These are phyloP conservation scores for Schizothecium vesticola DNA, from an alignment of 495 filamentous ascomycete genomes.

Conservation along the genomic window DNA sequence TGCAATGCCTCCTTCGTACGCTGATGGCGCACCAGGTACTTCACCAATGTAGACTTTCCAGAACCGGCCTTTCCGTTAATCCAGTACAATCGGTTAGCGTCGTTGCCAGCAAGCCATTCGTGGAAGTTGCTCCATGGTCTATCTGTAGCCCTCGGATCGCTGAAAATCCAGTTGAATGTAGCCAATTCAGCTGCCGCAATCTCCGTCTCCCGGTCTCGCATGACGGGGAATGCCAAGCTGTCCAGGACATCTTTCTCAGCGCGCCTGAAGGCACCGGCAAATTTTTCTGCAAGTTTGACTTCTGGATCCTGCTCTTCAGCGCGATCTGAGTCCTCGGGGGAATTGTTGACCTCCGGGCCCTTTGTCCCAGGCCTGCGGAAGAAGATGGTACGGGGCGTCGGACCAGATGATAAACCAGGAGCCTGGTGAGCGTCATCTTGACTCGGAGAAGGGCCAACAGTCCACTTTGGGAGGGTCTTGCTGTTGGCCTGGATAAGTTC, in stretches of 20 bases:
- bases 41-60: too few species aligned
- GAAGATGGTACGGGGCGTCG: not conserved
- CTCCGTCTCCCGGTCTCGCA: not conserved
- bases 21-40: not conserved
- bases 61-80: conserved; percentile 1
- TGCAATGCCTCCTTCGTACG: not conserved
- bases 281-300: not conserved
- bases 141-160: not conserved
- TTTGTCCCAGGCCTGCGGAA: not conserved
- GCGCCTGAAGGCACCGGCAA: too few species aligned
- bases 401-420: too few species aligned
- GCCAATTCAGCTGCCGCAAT: not conserved
- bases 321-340: too few species aligned
- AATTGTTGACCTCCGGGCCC: not conserved
- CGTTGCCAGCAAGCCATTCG: not conserved
- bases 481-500: not conserved
- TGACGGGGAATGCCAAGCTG: not conserved
- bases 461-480: not conserved
- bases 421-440: too few species aligned
- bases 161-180: conserved; percentile 2
- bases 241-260: not conserved
- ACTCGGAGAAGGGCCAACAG: too few species aligned
- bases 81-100: not conserved
- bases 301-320: not conserved
- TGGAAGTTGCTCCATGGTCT: not conserved